A percentile compares a stretch with the other conserved stretches of the same genome.
Conservation (phyloP, 768 basidiomycete species). For the Mycena polygramma region DNA sequence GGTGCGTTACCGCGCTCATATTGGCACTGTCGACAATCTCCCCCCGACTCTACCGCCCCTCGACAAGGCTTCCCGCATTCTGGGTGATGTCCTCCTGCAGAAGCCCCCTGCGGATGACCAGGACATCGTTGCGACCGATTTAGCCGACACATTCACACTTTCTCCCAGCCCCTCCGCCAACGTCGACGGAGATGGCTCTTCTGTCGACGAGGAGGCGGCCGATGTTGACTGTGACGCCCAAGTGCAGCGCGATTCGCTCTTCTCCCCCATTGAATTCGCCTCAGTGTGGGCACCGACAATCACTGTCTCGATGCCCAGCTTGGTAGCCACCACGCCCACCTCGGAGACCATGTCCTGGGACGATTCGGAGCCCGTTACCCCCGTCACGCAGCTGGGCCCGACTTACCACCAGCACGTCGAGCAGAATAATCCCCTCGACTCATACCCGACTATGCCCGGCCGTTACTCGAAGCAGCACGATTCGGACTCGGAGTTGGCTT, state of each 20-base stretch:
- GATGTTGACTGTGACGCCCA: slow-evolving; percentile 9
- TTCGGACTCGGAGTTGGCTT: neutral
- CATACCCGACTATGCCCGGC: slow-evolving; percentile 14
- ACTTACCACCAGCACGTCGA: too few species aligned
- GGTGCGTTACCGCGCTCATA: slow-evolving; percentile 10
- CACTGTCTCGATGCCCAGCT: neutral
- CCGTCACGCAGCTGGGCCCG: neutral
- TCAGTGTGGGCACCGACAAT: neutral
- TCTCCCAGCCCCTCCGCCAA: neutral
- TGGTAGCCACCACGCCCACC: too few species aligned
- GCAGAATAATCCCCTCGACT: neutral
- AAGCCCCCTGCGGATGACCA: neutral
- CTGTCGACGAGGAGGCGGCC: neutral
- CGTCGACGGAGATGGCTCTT: neutral
- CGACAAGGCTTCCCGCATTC: slow-evolving; percentile 26
- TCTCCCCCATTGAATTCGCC: slow-evolving; percentile 31
- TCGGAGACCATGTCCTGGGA: neutral
- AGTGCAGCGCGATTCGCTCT: slow-evolving; percentile 20
- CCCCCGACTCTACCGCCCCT: neutral
- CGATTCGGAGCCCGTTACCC: slow-evolving; percentile 14
- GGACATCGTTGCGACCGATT: neutral
- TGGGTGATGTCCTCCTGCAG: slow-evolving; percentile 10
- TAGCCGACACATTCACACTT: slow-evolving; percentile 10
- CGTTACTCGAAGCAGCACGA: slow-evolving; percentile 3
- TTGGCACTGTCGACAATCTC: neutral